These are phyloP conservation scores for Rubroboletus satanas DNA, from an alignment of 768 basidiomycete species.

Conservation along the genomic window DNA sequence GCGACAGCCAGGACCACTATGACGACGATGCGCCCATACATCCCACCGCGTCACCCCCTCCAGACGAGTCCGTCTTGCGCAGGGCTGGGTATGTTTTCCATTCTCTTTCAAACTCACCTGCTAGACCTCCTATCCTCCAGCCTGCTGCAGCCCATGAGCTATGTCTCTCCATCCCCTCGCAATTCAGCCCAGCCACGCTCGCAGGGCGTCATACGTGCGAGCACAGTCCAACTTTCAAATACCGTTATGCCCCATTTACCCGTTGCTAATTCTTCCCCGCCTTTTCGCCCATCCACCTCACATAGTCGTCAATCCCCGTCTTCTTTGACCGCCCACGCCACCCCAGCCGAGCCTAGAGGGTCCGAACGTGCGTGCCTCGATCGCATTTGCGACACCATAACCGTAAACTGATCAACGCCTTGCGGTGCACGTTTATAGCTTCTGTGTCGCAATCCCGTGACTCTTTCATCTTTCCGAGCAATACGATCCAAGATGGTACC, in stretches of 20 bases:
- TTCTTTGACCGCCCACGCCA: constrained; percentile 15
- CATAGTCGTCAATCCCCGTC: not conserved
- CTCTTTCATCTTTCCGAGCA: constrained; percentile 39
- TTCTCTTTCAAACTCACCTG: not conserved
- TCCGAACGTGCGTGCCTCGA: constrained; percentile 24
- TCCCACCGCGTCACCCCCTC: constrained; percentile 24
- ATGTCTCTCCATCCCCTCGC: constrained; percentile 29
- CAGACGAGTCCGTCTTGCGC: constrained; percentile 42
- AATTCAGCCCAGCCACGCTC: constrained; percentile 41
- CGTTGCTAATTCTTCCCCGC: not conserved
- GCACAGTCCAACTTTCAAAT: constrained; percentile 62
- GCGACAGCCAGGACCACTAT: not conserved
- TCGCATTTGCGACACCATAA: constrained; percentile 6
- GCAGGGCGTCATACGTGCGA: constrained; percentile 60
- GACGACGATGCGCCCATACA: constrained; percentile 14
- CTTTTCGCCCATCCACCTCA: not conserved
- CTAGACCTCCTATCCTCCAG: constrained; percentile 30
- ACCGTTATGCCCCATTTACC: constrained; percentile 32
- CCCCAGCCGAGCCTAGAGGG: constrained; percentile 16
- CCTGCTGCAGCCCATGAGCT: constrained; percentile 54
- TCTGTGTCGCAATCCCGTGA: constrained; percentile 28
- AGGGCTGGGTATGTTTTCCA: constrained; percentile 49
- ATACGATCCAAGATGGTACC: constrained; percentile 21
- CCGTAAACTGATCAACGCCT: constrained; percentile 5
- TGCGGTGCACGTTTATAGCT: constrained; percentile 24